Conservation (phyloP, 495 filamentous ascomycete genomes). For the Parathielavia hyrcaniae region DNA sequence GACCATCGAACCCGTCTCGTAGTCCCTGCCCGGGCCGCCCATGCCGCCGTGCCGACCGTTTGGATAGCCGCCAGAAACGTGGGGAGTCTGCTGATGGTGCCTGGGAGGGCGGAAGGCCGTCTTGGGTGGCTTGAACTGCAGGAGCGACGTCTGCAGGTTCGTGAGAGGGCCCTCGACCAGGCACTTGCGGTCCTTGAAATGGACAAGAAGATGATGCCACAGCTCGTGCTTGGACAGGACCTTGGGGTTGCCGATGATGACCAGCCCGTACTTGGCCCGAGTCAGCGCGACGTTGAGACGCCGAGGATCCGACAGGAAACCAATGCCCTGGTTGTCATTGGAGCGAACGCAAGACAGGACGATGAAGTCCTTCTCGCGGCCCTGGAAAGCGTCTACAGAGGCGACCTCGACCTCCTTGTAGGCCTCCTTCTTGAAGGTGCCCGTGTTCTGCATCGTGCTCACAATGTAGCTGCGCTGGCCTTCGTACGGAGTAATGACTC, state of each 20-base stretch:
- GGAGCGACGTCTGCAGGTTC: constrained; percentile 87
- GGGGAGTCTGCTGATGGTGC: constrained; percentile 38
- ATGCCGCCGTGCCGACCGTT: constrained; percentile 40
- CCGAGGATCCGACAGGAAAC: constrained; percentile 96
- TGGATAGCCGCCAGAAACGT: constrained; percentile 58
- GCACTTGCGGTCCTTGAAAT: constrained; percentile 97
- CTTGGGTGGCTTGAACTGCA: constrained; percentile 93
- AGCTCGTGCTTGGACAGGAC: constrained; percentile 95
- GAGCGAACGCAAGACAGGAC: constrained; percentile 97
- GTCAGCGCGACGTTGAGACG: constrained; percentile 99
- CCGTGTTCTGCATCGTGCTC: constrained; percentile 95
- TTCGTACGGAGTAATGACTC: constrained; percentile 98
- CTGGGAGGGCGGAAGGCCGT: constrained; percentile 86
- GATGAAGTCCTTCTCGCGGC: constrained; percentile 98
- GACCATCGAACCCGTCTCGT: constrained; percentile 81
- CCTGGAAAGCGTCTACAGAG: constrained; percentile 97
- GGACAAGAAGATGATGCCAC: constrained; percentile 92
- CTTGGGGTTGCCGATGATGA: constrained; percentile 97
- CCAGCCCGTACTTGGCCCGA: constrained; percentile 90
- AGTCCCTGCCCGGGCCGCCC: constrained; percentile 59
- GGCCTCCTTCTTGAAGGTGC: constrained; percentile 94
- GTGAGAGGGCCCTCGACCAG: constrained; percentile 95
- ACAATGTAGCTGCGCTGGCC: constrained; percentile 98
- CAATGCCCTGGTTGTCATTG: constrained; percentile 98
- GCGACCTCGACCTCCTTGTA: constrained; percentile 99